Evolutionary conservation across 2,329 filamentous ascomycete genomes (phyloP), one percentile per base, ranked within the genome.

Genomic region (Pseudogymnoascus sp.): DNA sequence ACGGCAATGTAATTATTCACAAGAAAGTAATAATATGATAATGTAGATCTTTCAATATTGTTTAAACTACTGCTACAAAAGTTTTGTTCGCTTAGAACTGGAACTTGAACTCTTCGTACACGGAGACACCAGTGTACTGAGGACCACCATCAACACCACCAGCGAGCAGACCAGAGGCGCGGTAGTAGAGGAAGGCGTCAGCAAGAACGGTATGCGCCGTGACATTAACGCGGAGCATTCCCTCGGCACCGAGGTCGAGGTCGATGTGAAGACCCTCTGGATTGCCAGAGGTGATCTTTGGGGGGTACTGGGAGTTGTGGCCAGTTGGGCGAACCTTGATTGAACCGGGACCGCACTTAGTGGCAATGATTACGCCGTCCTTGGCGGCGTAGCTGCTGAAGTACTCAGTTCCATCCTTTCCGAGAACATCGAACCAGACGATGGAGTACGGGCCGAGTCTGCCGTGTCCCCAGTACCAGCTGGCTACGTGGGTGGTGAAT

Each of bases 401-500:
- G 21, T 71, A 68, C 29, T 73, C 71, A 11, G 65, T 68, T 5
- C 68, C 71, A 4, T 68, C 63, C n/a, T 63, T 40, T 11, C 68
- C 65, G 16, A 76, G 62, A 2, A 71, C 69, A 62, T 76, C 73
- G 65, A 79, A 77, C 78, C 77, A 81, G 21, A 80, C 75, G 23
- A 80, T 65, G 2, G 76, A 75, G 71, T 79, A 79, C 0, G 71
- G 68, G 0, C 77, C 78, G 0, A 79, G 62, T 21, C 70, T 71
- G 3, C 70, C 77, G 63, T 79, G 79, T n/a, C 79, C 78, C 76
- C 77, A 79, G 67, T 78, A 78, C 75, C 77, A 78, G 34, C 71
- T 74, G 34, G 65, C 63, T 7, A 76, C 68, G 14, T 67, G 71
- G 4, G 69, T 62, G 10, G 63, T 31, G 62, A 80, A 77, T 1